Base-by-base conservation (phyloP, 768 basidiomycete genomes). In the Auriscalpium microsporum region DNA sequence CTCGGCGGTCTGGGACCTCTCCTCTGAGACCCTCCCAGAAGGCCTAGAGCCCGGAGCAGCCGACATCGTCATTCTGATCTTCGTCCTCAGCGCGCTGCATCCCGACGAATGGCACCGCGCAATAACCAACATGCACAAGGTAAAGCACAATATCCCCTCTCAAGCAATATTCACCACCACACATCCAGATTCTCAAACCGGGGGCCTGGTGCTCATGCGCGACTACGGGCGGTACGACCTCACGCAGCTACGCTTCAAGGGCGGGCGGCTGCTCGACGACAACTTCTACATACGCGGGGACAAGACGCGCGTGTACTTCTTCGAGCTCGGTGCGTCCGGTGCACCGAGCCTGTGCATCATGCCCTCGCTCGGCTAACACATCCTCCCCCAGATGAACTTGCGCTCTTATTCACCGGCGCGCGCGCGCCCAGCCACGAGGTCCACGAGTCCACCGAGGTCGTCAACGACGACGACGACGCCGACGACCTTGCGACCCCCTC, bases 241-340 rank as follows among this genome's bases (percentile, higher is more conserved):
- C 46, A 90, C 96, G 1, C 95, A 97, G 68, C 75, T 99, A 46
- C 79, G 96, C 10, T 96, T 99, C 76, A 96, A 92, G 69, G 78
- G 78, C 7, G 84, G 86, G 1, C 78, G 96, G 10, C 78, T 98
- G 54, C 79, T 98, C 10, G 89, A 92, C 45, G 92, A 94, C 48
- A 94, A 96, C 67, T 86, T 99, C 61, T 99, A 99, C 65, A 87
- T 96, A 51, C 81, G 96, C 38, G 96, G 96, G 0, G 96, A 99
- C 72, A 94, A 92, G 64, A 98, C 96, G 0, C 78, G 96, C 40
- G 96, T 99, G 0, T 98, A 97, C 70, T 99, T 98, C 69, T 99
- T 99, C 61, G 87, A 90, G 57, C 68, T 90, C 10, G 90, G 94
- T 90, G 37, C 46, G 55, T 44, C 13, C 1, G 4, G 7, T 19